Conservation (phyloP, 2,329 filamentous ascomycete genomes). For the Chaetomium globosum region DNA sequence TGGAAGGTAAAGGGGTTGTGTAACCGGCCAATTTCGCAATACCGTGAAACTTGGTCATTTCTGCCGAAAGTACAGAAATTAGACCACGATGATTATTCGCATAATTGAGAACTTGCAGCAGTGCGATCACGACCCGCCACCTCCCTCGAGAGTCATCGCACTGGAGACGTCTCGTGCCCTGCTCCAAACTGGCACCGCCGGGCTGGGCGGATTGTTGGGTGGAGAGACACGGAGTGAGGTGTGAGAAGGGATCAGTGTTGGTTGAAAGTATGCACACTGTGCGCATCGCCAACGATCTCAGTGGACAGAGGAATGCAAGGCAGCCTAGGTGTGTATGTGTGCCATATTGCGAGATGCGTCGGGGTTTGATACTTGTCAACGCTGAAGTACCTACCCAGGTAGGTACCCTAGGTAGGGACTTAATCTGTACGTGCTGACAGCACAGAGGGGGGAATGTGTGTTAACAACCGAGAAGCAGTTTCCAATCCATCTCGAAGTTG, state of each 20-base stretch:
- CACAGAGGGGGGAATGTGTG: not conserved
- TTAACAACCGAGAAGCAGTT: not conserved
- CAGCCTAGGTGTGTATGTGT: too few species aligned
- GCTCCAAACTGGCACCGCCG: not conserved
- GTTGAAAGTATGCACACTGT: not conserved
- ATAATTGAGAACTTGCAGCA: not conserved
- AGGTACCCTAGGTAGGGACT: too few species aligned
- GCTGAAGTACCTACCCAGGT: not conserved
- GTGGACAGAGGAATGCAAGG: not conserved
- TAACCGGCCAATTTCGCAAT: not conserved
- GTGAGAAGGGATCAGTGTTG: not conserved
- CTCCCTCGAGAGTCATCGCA: not conserved
- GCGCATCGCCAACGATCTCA: not conserved
- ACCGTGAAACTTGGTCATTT: not conserved
- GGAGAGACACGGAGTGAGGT: not conserved
- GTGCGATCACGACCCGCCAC: not conserved
- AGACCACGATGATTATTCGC: too few species aligned
- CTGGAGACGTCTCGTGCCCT: not conserved
- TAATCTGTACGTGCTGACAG: not conserved
- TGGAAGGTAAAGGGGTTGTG: not conserved
- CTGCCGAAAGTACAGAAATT: too few species aligned
- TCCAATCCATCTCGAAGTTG: not conserved
- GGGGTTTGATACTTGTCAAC: not conserved
- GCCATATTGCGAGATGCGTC: not conserved
- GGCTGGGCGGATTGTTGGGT: not conserved